Percentiles rank a stretch among this genome's conserved stretches.
Conservation (phyloP, 805 yeast genomes). For the Crinitomyces ghanaensis region DNA sequence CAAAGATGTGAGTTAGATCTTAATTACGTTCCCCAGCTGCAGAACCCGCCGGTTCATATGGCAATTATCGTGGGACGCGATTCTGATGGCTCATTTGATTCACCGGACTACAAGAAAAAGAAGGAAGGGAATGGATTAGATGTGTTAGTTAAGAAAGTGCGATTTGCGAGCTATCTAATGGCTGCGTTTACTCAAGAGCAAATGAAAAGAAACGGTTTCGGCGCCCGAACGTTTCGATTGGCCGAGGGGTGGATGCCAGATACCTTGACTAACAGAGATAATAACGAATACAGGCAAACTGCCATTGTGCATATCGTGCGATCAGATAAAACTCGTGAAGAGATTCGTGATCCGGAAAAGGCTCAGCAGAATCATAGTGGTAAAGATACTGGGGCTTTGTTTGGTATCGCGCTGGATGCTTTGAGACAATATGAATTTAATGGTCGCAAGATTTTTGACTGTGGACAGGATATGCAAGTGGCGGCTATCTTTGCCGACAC, state of each 20-base stretch:
- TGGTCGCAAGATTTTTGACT: slow-evolving; percentile 43
- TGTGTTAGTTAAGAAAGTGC: slow-evolving; percentile 60
- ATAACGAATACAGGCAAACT: slow-evolving; percentile 34
- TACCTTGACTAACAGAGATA: slow-evolving; percentile 40
- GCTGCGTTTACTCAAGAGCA: slow-evolving; percentile 88
- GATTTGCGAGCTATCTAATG: slow-evolving; percentile 79
- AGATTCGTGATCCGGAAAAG: slow-evolving; percentile 62
- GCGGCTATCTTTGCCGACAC: slow-evolving; percentile 81
- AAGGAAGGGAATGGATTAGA: slow-evolving; percentile 54
- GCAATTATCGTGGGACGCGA: slow-evolving; percentile 70
- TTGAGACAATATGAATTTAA: slow-evolving; percentile 42
- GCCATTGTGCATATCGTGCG: slow-evolving; percentile 72
- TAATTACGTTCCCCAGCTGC: slow-evolving; percentile 42
- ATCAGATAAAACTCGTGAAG: slow-evolving; percentile 52
- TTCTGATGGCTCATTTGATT: slow-evolving; percentile 58
- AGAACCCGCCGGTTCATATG: slow-evolving; percentile 70
- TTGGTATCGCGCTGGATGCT: slow-evolving; percentile 69
- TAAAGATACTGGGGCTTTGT: slow-evolving; percentile 61
- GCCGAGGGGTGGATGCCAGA: slow-evolving; percentile 50
- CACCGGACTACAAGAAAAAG: slow-evolving; percentile 35
- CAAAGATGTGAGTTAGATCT: slow-evolving; percentile 30
- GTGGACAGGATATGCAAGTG: slow-evolving; percentile 51
- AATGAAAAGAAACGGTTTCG: slow-evolving; percentile 68
- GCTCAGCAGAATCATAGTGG: slow-evolving; percentile 85
- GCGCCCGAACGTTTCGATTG: slow-evolving; percentile 66